Evolutionary conservation across 305 asterid genomes (phyloP).

Genomic region (Solanum chacoense): DNA sequence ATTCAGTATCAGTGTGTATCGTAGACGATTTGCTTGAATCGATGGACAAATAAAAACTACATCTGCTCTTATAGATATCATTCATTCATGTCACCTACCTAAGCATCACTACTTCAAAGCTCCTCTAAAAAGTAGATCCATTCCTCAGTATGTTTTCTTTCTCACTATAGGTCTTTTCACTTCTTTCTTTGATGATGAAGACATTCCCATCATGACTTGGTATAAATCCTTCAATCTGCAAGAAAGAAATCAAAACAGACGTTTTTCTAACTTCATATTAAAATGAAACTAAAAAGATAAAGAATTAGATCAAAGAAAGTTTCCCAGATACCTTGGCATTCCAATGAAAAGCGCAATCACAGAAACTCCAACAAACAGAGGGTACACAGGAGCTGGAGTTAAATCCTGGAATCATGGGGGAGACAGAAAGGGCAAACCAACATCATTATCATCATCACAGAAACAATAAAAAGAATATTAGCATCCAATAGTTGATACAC

Average conservation of each 20-base stretch:
- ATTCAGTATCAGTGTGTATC: background rate
- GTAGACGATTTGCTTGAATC: background rate
- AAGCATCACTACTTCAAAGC: background rate
- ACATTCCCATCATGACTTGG: slow-evolving; percentile 36
- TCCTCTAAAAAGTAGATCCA: background rate
- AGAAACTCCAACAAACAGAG: slow-evolving; percentile 64
- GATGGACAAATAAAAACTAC: background rate
- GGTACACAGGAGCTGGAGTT: slow-evolving; percentile 83
- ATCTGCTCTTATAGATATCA: background rate
- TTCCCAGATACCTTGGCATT: slow-evolving; percentile 62
- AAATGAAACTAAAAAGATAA: background rate
- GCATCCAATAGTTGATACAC: background rate
- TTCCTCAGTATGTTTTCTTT: slow-evolving; percentile 55
- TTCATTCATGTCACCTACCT: background rate
- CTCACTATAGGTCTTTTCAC: slow-evolving; percentile 42
- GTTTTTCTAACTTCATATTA: background rate
- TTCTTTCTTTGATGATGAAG: slow-evolving; percentile 49
- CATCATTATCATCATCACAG: slow-evolving; percentile 2
- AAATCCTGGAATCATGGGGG: slow-evolving; percentile 44
- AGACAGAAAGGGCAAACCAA: background rate
- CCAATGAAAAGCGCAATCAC: slow-evolving; percentile 67
- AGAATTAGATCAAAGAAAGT: background rate
- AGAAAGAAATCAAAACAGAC: background rate
- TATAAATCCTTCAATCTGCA: slow-evolving; percentile 69
- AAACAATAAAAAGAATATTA: background rate